Evolutionary conservation across 2,329 filamentous ascomycete species (phyloP), one percentile per base, ranked within the genome.

Genomic region (Nothopassalora personata): DNA sequence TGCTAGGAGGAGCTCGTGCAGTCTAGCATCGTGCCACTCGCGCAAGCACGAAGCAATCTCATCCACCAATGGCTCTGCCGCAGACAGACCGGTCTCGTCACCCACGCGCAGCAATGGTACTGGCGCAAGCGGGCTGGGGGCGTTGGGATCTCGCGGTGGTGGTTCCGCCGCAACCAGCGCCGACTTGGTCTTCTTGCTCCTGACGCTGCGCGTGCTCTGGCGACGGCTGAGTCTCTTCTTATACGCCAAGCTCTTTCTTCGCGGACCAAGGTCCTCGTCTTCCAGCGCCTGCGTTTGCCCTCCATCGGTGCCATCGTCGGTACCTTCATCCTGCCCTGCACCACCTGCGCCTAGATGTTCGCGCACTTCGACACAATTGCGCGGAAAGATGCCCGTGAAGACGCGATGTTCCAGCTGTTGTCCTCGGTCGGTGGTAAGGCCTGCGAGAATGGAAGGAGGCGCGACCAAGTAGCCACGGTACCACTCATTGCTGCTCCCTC

Each of bases 31-130:
- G 76, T 99, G 93, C 95, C 94, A 99, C 81, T 99, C 94, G 67
- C 94, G 86, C 63, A 99, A 77, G 72, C 94, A 99, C 3, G 92
- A 97, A 13, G 94, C 92, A 68, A 99, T 97, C 74, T 99, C 94
- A 75, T 99, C 94, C 27, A 99, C 92, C 61, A 99, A 76, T 2
- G 94, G 94, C 73, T 99, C 95, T 8, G 89, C 86, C 15, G 84
- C 81, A 5, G 91, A 97, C 0, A 91, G 96, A 1, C 92, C 90
- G 1, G 91, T 96, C 77, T 99, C 94, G 71, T 99, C 94, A 59
- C 94, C 94, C 72, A 99, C 93, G 74, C 97, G 96, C 55, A 99
- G 82, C 89, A 97, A 94, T 4, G 94, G 94, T 8, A 99, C 92
- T 0, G 94, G 94, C 10, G 95, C 95, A 10, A 91, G 85, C 31